Conservation (phyloP, 352 stramenopile species). For the Pythium diclinum region DNA sequence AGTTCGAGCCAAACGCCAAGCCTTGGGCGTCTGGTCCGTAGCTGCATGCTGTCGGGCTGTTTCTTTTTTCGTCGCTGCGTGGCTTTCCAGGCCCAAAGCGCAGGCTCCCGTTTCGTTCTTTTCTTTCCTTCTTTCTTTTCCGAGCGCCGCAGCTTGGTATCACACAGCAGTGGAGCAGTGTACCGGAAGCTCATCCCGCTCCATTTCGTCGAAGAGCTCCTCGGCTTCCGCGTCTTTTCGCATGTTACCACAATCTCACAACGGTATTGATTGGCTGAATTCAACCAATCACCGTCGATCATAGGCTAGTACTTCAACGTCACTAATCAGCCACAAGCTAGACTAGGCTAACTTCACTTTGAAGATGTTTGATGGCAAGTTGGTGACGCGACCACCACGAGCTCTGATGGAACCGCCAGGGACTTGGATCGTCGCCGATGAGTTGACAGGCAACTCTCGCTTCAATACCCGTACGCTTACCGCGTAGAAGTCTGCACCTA, state of each 20-base stretch:
- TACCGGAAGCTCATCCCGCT: background rate
- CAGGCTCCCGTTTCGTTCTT: constrained; percentile 9
- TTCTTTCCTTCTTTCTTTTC: constrained; percentile 27
- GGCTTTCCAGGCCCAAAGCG: background rate
- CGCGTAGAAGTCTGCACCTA: constrained; percentile 45
- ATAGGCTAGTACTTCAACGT: background rate
- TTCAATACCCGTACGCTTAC: constrained; percentile 13
- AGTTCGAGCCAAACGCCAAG: constrained; percentile 5
- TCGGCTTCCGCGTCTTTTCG: background rate
- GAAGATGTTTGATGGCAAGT: constrained; percentile 20
- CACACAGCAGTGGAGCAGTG: background rate
- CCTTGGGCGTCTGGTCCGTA: constrained; percentile 6
- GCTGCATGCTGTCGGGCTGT: constrained; percentile 11
- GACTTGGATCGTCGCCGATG: constrained; percentile 13
- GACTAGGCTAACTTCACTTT: constrained; percentile 5
- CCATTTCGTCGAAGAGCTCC: background rate
- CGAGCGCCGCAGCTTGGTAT: background rate
- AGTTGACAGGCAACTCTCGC: background rate
- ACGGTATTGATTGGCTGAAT: constrained; percentile 4
- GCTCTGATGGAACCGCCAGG: constrained; percentile 1
- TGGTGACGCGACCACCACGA: background rate
- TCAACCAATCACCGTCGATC: background rate
- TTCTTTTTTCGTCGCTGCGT: constrained; percentile 25
- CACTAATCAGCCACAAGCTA: background rate
- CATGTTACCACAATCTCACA: background rate